phyloP scores from a whole-genome alignment of 2,329 filamentous ascomycete species.

The Paraphoma chrysanthemicola region DNA sequence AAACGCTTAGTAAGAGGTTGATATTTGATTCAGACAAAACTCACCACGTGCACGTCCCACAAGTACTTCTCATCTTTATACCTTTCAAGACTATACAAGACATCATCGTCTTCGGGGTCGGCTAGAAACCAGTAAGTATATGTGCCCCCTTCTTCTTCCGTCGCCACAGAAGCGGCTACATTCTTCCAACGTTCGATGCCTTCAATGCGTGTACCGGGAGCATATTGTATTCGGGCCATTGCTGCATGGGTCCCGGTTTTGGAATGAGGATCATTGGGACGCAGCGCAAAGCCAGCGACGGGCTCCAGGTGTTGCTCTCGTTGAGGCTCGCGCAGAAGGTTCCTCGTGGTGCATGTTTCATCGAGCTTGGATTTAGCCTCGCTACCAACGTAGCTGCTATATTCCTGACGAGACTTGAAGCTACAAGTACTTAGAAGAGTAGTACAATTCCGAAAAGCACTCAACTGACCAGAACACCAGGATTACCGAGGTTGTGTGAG shows the following conservation, averaged over 20 bases:
- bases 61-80: conserved; percentile 28
- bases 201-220: conserved; percentile 19
- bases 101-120: conserved; percentile 19
- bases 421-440: not conserved
- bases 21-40: no score
- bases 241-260: conserved; percentile 9
- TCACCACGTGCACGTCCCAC: conserved; percentile 25
- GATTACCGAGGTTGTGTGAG: not conserved
- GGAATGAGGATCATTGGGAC: not conserved
- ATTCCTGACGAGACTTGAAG: not conserved
- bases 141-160: conserved; percentile 24
- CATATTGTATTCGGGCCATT: conserved; percentile 27
- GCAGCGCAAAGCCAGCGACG: not conserved
- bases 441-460: not conserved
- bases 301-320: not conserved
- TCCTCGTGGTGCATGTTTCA: not conserved
- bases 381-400: not conserved
- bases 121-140: conserved; percentile 24
- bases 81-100: conserved; percentile 24
- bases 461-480: not conserved
- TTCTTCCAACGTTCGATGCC: conserved; percentile 27
- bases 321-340: not conserved
- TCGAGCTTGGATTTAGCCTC: not conserved
- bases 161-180: conserved; percentile 21
- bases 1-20: no score